Evolutionary conservation across 306 rosid genomes (phyloP), one percentile per base, ranked within the genome.

Genomic region (Pterocarpus santalinus): DNA sequence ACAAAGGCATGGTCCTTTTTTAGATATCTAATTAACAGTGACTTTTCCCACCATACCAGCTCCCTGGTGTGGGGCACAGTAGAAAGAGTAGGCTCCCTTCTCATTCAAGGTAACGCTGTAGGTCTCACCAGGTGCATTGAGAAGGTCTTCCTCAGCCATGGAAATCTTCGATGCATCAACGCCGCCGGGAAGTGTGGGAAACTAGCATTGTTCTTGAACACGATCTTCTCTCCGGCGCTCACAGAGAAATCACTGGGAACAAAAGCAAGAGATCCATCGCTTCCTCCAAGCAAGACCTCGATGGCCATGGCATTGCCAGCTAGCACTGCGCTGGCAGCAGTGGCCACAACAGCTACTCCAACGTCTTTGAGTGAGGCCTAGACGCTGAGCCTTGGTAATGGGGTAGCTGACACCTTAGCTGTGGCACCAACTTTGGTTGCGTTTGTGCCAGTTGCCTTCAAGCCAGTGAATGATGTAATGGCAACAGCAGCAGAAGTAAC

Each of bases 171-270:
- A 5, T 0, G 73, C 98, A n/a, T 96, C 92, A 4, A 96, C 97
- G 0, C 99, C 98, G 5, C 84, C n/a, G 0, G 99, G 99, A 49
- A 96, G 90, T 96, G 99, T 0, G 99, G 99, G 83, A 92, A 96
- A 2, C 99, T 98, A 5, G 97, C 97, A 46, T 96, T 96, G 95
- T 96, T 96, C 94, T 92, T 93, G 97, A 96, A 96, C 67, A 80
- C 87, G 41, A 96, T 90, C 73, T 83, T 80, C 5, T 96, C 99
- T 0, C 99, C 99, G 0, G 98, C 0, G 53, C 41, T 4, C 14
- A 96, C 61, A 0, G 90, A 38, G 94, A 96, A 86, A 1, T 0
- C 5, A n/a, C 0, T 84, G 10, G 98, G 98, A 66, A 87, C 79
- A 73, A 91, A 95, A 14, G 84, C 97, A 72, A 93, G 80, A 30